Evolutionary conservation across 2,329 filamentous ascomycete genomes (phyloP), one percentile per base, ranked within the genome.

Genomic region (Hawksworthiomyces lignivorus): DNA sequence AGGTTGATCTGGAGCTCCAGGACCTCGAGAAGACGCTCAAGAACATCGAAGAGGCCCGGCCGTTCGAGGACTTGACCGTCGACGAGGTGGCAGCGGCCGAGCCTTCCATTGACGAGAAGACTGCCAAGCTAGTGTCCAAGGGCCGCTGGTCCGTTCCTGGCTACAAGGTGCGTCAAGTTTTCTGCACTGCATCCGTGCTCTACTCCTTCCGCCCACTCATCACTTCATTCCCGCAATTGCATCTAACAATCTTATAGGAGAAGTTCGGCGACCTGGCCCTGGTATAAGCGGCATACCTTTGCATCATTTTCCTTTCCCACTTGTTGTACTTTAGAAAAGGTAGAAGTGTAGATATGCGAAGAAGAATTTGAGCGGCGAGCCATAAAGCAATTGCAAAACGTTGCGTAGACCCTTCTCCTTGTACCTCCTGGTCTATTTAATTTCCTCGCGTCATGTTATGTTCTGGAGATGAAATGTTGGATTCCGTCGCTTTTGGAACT

Each of bases 71-170:
- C 58, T 80, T 97, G 65, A 97, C 92, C 65, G 89, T 97, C 64
- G 92, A 97, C 66, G 92, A 98, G 62, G 85, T 98, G 66, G 87
- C 86, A 49, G 80, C 86, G 56, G 92, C 90, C 57, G 87, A 89
- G 67, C 89, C 92, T 58, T 90, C 94, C 55, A 96, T 98, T 67
- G 90, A 97, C 72, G 82, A 95, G 80, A 94, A 94, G 78, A 95
- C 90, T 57, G 72, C 82, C 59, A 82, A 92, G 72, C 80, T 98
- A 64, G 89, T 98, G 53, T 87, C 87, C 68, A 96, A 94, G 83
- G 90, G 90, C 67, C 87, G 88, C 80, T 98, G 92, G 92, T 79
- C 82, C 73, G 89, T 95, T 62, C 89, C 92, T 51, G 92, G 92
- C 64, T 98, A 98, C 85, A 95, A 96, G 87, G 90, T 90, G 73